phyloP scores from a whole-genome alignment of 768 basidiomycete species.

The Pleurotus citrinopileatus region DNA sequence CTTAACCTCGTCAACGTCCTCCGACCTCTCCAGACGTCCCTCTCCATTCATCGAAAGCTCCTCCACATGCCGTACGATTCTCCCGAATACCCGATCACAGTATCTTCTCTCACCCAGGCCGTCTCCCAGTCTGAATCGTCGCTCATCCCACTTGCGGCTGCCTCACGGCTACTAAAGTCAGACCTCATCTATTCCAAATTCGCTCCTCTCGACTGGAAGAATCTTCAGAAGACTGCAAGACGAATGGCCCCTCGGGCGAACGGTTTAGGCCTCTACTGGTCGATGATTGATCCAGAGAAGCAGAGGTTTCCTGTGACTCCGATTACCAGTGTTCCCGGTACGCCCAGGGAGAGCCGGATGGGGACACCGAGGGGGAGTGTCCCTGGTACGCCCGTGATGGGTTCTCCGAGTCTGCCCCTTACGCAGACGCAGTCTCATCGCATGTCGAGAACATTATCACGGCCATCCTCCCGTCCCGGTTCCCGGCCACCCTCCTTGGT shows the following conservation, averaged over 20 bases:
- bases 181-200: slow-evolving; percentile 64
- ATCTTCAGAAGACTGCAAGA: slow-evolving; percentile 47
- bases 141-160: slow-evolving; percentile 49
- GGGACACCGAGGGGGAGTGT: slow-evolving; percentile 12
- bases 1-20: slow-evolving; percentile 45
- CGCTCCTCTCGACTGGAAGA: slow-evolving; percentile 50
- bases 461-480: slow-evolving; percentile 1
- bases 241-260: slow-evolving; percentile 55
- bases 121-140: slow-evolving; percentile 43
- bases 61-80: slow-evolving; percentile 42
- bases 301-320: slow-evolving; percentile 57
- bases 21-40: slow-evolving; percentile 40
- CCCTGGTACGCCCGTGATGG: neutral
- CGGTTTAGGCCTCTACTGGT: slow-evolving; percentile 62
- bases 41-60: slow-evolving; percentile 43
- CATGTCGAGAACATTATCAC: neutral
- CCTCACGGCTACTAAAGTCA: slow-evolving; percentile 48
- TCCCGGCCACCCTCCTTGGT: slow-evolving; percentile 1
- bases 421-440: neutral
- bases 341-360: slow-evolving; percentile 18
- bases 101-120: slow-evolving; percentile 25
- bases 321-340: slow-evolving; percentile 27
- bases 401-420: neutral
- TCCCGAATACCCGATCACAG: slow-evolving; percentile 30
- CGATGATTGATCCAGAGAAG: slow-evolving; percentile 58